Evolutionary conservation across 2,329 filamentous ascomycete genomes (phyloP).

Genomic region (Aspergillus sp.): DNA sequence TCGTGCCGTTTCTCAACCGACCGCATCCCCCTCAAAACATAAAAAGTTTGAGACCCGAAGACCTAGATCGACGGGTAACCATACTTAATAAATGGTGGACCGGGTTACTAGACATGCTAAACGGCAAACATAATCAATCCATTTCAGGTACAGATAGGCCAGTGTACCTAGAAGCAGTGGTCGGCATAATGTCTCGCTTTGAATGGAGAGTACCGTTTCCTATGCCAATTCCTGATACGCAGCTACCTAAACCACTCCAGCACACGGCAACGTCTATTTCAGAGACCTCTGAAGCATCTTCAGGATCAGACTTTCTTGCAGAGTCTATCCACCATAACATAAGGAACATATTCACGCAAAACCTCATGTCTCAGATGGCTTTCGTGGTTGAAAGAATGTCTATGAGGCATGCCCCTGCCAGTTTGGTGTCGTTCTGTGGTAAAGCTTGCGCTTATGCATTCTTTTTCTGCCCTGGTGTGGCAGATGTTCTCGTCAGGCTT

Average conservation of each 20-base stretch:
- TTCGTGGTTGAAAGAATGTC: conserved; percentile 91
- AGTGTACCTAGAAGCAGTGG: conserved; percentile 73
- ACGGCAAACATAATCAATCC: conserved; percentile 71
- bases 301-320: conserved; percentile 65
- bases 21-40: conserved; percentile 69
- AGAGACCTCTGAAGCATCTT: conserved; percentile 57
- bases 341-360: conserved; percentile 80
- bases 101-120: conserved; percentile 75
- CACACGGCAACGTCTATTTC: conserved; percentile 47
- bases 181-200: conserved; percentile 80
- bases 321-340: conserved; percentile 85
- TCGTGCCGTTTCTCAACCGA: conserved; percentile 75
- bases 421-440: conserved; percentile 79
- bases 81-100: conserved; percentile 93
- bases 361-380: conserved; percentile 77
- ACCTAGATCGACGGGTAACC: conserved; percentile 74
- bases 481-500: conserved; percentile 77
- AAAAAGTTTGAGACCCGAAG: conserved; percentile 68
- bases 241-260: conserved; percentile 31
- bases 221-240: conserved; percentile 53
- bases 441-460: conserved; percentile 92
- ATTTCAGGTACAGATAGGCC: conserved; percentile 83
- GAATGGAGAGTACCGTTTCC: conserved; percentile 78
- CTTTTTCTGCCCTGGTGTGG: conserved; percentile 84
- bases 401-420: conserved; percentile 68